Percentiles rank a stretch among this genome's conserved stretches.
These are phyloP conservation scores for Jamesozyma gamospora DNA, from an alignment of 805 yeast species.

Conservation along the genomic window DNA sequence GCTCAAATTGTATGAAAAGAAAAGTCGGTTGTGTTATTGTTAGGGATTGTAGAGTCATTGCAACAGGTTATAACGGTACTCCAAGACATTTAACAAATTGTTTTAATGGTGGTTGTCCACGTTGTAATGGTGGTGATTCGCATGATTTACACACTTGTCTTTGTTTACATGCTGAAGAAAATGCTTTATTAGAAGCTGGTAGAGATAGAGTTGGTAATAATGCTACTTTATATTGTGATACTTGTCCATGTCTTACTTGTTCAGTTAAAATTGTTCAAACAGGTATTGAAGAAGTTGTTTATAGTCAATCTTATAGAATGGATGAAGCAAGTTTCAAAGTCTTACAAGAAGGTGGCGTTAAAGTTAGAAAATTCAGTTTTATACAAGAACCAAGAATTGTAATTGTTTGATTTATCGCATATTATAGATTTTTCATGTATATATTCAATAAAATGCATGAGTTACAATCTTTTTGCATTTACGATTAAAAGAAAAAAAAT, in stretches of 20 bases:
- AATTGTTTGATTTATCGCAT: slow-evolving; percentile 7
- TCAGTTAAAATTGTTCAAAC: slow-evolving; percentile 89
- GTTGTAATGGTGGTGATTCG: slow-evolving; percentile 67
- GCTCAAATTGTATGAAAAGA: slow-evolving; percentile 95
- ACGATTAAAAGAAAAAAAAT: no score
- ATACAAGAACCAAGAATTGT: slow-evolving; percentile 21
- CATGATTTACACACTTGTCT: slow-evolving; percentile 78
- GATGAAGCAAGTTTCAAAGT: slow-evolving; percentile 68
- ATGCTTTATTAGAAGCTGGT: slow-evolving; percentile 90
- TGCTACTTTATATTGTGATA: slow-evolving; percentile 79
- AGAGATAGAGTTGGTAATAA: slow-evolving; percentile 62
- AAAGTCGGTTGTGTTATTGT: slow-evolving; percentile 95
- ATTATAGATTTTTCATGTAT: not conserved
- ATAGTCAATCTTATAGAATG: slow-evolving; percentile 88
- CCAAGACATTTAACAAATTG: slow-evolving; percentile 83
- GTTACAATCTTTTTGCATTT: no score
- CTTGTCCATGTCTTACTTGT: slow-evolving; percentile 96
- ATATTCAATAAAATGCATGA: not conserved
- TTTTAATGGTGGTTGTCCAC: slow-evolving; percentile 87
- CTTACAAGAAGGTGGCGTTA: slow-evolving; percentile 62
- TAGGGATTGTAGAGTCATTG: slow-evolving; percentile 72
- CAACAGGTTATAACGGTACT: slow-evolving; percentile 97
- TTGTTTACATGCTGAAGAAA: slow-evolving; percentile 95
- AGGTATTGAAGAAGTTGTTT: slow-evolving; percentile 86
- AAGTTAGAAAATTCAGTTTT: slow-evolving; percentile 48